Conservation (phyloP, 2,329 filamentous ascomycete species). For the Microascus cirrosus region DNA sequence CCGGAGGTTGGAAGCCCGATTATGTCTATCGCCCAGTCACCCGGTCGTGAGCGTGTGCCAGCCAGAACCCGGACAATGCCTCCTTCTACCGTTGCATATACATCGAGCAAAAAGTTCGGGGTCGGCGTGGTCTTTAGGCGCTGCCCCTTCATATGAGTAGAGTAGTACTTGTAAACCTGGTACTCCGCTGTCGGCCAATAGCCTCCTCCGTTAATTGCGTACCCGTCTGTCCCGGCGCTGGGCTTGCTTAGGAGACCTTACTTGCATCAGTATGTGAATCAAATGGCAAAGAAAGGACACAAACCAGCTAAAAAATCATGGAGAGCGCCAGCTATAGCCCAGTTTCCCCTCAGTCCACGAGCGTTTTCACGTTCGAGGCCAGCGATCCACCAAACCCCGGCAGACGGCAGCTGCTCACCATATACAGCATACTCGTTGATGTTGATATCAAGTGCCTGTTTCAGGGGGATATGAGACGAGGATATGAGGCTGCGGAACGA, state of each 20-base stretch:
- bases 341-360: conserved; percentile 4
- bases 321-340: background rate
- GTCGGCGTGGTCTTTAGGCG: conserved; percentile 4
- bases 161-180: conserved; percentile 7
- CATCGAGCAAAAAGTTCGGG: conserved; percentile 2
- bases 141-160: conserved; percentile 4
- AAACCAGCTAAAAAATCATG: conserved; percentile 2
- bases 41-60: background rate
- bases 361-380: conserved; percentile 2
- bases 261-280: background rate
- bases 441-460: background rate
- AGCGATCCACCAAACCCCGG: background rate
- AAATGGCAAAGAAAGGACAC: background rate
- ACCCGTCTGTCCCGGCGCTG: background rate
- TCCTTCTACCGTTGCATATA: conserved; percentile 2
- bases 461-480: background rate
- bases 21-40: background rate
- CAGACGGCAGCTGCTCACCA: background rate
- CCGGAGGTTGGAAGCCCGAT: background rate
- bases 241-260: conserved; percentile 2
- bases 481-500: background rate
- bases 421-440: conserved; percentile 6
- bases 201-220: background rate
- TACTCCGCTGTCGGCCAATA: conserved; percentile 6
- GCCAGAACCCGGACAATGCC: background rate